These are phyloP conservation scores for Castanopsis chinensis DNA, from an alignment of 306 rosid species.

Conservation along the genomic window DNA sequence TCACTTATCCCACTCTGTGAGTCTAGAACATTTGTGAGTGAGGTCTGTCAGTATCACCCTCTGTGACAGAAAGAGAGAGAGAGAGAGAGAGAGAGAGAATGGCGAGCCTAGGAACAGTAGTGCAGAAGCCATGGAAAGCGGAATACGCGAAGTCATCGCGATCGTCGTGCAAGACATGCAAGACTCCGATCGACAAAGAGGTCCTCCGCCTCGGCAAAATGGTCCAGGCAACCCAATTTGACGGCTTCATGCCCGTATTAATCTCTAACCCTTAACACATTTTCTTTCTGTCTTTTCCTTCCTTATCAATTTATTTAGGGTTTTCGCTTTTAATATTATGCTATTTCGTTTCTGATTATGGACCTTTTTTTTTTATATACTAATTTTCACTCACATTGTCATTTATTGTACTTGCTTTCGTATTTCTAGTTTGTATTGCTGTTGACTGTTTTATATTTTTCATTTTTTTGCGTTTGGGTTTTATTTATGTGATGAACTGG, in stretches of 20 bases:
- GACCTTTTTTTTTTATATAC: neutral
- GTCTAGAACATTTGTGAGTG: neutral
- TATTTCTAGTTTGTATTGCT: neutral
- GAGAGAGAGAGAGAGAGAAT: constrained; percentile 36
- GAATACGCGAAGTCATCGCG: constrained; percentile 92
- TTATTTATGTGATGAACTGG: neutral
- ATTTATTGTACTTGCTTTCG: neutral
- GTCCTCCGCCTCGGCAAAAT: constrained; percentile 86
- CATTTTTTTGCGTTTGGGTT: neutral
- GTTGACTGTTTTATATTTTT: neutral
- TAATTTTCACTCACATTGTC: neutral
- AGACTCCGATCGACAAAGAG: constrained; percentile 60
- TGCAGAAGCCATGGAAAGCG: constrained; percentile 83
- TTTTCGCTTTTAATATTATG: neutral
- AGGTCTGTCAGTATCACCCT: neutral
- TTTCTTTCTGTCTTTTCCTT: neutral
- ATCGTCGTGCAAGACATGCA: constrained; percentile 90
- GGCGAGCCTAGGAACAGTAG: constrained; percentile 38
- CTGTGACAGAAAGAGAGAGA: neutral
- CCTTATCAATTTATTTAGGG: neutral
- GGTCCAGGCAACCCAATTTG: constrained; percentile 89
- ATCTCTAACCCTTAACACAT: too few relatives aligned
- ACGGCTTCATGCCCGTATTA: constrained; percentile 84
- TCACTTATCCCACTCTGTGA: too few relatives aligned
- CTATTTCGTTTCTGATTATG: neutral